A percentile compares a stretch with the other conserved stretches of the same genome.
Evolutionary conservation across 768 basidiomycete genomes (phyloP).

Genomic region (Paxillus involutus): DNA sequence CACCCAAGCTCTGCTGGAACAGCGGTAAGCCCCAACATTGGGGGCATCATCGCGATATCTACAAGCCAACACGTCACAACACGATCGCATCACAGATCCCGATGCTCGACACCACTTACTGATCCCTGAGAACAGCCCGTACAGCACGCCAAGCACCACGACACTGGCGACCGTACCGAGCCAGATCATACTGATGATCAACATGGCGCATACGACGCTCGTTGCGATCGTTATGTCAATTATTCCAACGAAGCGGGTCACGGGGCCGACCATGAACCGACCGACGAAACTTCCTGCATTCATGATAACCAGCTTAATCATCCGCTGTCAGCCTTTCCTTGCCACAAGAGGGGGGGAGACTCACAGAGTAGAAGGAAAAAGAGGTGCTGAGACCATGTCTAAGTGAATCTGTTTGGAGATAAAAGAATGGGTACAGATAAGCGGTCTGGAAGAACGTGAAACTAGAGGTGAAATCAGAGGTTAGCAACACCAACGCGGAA

Average conservation of each 20-base stretch:
- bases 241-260: slow-evolving; percentile 42
- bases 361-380: slow-evolving; percentile 57
- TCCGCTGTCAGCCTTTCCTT: background rate
- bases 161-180: slow-evolving; percentile 37
- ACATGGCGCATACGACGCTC: slow-evolving; percentile 30
- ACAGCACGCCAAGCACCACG: slow-evolving; percentile 43
- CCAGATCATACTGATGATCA: slow-evolving; percentile 47
- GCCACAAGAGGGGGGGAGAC: background rate
- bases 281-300: slow-evolving; percentile 51
- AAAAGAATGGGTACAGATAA: slow-evolving; percentile 53
- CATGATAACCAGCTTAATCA: slow-evolving; percentile 46
- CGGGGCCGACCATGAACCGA: slow-evolving; percentile 41
- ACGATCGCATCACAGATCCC: background rate
- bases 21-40: slow-evolving; percentile 46
- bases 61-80: background rate
- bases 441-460: slow-evolving; percentile 34
- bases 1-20: slow-evolving; percentile 53
- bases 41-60: slow-evolving; percentile 42
- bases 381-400: slow-evolving; percentile 43
- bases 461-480: slow-evolving; percentile 3
- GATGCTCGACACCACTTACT: slow-evolving; percentile 26
- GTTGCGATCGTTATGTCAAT: slow-evolving; percentile 43
- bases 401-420: slow-evolving; percentile 56
- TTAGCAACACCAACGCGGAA: background rate
- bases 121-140: slow-evolving; percentile 49